Evolutionary conservation across 768 basidiomycete genomes (phyloP), one percentile per base, ranked within the genome.

Genomic region (Lyophyllum decastes): DNA sequence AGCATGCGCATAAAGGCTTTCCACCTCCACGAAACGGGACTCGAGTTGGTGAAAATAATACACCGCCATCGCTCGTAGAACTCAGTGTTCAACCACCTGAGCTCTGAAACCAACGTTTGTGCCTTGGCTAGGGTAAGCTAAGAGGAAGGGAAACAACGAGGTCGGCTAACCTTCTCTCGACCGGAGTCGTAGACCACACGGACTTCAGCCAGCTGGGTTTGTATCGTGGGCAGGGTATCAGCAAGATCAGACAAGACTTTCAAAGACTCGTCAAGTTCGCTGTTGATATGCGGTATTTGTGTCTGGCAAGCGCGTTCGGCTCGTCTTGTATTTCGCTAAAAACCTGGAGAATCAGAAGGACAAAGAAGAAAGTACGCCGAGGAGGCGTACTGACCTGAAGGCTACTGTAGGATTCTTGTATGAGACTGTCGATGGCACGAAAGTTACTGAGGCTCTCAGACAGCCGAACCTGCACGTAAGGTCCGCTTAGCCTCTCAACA

Each of bases 21-120:
- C 88, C 86, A 89, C 44, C 82, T 80, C 76, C 80, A 79, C 22
- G 89, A 88, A 21, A 91, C 89, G 1, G 90, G 90, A 48, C 86
- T 85, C 2, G 79, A 78, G 2, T 85, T 77, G 0, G 89, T 87
- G 76, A 92, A 92, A 64, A 92, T 85, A 72, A 85, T 87, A 22
- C 80, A 71, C 43, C 88, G 82, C 83, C 87, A 88, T 12, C 90
- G 87, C 68, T 87, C 85, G 55, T 88, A 87, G 68, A 89, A 86
- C 48, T 88, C 86, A 0, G 87, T 91, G 67, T 92, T 90, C 22
- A 91, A 77, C 90, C 90, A 92, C 52, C 78, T 78, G 44, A 92
- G 74, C 53, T 86, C 86, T 2, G 70, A 69, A n/a, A 86, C 83
- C 17, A 92, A 82, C 6, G 77, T 71, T 63, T 82, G 78, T 9